A percentile compares a stretch with the other conserved stretches of the same genome.
Evolutionary conservation across 2,329 filamentous ascomycete species (phyloP).

Genomic region (Rutstroemia sp.): DNA sequence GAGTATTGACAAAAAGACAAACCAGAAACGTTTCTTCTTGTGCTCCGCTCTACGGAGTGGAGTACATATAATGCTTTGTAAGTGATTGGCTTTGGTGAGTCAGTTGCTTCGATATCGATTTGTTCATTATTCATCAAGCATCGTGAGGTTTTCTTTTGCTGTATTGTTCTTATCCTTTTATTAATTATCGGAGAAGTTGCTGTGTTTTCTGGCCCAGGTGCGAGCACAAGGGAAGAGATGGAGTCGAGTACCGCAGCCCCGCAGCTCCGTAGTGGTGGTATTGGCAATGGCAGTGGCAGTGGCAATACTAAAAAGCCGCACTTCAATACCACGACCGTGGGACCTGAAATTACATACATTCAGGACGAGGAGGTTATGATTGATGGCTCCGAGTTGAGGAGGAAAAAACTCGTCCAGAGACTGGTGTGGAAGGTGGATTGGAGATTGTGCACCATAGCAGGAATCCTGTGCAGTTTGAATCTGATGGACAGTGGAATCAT

Average conservation of each 20-base stretch:
- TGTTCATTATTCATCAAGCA: background rate
- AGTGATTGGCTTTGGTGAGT: background rate
- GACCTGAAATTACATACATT: background rate
- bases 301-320: background rate
- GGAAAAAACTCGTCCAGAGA: slow-evolving; percentile 30
- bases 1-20: too few relatives aligned
- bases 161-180: too few relatives aligned
- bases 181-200: too few relatives aligned
- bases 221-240: background rate
- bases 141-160: too few relatives aligned
- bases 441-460: slow-evolving; percentile 62
- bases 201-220: too few relatives aligned
- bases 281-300: background rate
- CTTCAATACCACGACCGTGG: background rate
- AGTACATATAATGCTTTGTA: background rate
- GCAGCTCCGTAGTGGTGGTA: background rate
- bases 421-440: slow-evolving; percentile 59
- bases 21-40: too few relatives aligned
- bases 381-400: background rate
- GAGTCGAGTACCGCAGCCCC: background rate
- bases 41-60: too few relatives aligned
- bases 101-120: background rate
- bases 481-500: slow-evolving; percentile 65
- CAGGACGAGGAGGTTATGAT: background rate
- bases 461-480: slow-evolving; percentile 62